These are phyloP conservation scores for Hyaloscypha finlandica DNA, from an alignment of 495 filamentous ascomycete genomes.

Conservation along the genomic window DNA sequence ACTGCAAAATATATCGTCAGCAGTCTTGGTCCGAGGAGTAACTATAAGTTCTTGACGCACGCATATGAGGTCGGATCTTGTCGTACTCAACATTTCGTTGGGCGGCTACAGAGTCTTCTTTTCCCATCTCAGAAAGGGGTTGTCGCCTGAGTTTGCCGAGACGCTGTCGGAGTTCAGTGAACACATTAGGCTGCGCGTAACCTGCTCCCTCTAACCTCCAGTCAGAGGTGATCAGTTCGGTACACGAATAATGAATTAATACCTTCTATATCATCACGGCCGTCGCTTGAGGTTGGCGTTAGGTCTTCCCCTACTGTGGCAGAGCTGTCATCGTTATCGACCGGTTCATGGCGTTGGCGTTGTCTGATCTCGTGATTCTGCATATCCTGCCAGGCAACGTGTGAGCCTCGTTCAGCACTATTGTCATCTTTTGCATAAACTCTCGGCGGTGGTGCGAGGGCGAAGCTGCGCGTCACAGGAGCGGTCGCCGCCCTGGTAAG, in stretches of 20 bases:
- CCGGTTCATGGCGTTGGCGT: background rate
- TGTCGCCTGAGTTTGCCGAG: background rate
- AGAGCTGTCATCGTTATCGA: background rate
- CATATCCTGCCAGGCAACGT: background rate
- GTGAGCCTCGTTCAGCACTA: slow-evolving; percentile 6
- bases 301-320: background rate
- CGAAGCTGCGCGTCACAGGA: background rate
- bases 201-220: background rate
- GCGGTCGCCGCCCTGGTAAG: slow-evolving; percentile 6
- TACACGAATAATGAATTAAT: background rate
- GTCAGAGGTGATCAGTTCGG: background rate
- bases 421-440: background rate
- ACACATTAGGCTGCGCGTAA: background rate
- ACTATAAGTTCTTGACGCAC: background rate
- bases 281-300: background rate
- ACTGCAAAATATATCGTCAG: slow-evolving; percentile 28
- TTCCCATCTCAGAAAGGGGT: background rate
- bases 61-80: slow-evolving; percentile 6
- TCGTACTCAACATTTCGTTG: background rate
- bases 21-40: background rate
- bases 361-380: background rate
- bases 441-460: background rate
- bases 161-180: background rate
- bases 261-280: background rate
- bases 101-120: background rate